Conservation (phyloP, 495 filamentous ascomycete genomes). For the Lasiosphaeria miniovina region DNA sequence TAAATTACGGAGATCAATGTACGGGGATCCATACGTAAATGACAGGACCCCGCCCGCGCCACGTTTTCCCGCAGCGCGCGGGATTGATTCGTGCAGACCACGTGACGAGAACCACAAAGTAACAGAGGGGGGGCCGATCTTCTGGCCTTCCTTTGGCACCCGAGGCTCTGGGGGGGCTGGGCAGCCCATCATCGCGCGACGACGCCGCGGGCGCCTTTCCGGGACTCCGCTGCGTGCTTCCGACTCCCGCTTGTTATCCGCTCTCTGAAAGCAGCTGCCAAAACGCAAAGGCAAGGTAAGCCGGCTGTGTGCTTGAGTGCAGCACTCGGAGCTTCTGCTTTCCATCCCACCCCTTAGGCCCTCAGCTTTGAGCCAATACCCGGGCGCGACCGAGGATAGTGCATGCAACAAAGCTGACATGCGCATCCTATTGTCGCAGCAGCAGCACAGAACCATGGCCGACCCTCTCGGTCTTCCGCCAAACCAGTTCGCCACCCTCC, state of each 20-base stretch:
- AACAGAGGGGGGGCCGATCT: not conserved
- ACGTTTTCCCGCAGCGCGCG: conserved; percentile 26
- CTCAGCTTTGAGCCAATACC: not conserved
- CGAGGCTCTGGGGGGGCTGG: not conserved
- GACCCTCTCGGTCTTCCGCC: conserved; percentile 19
- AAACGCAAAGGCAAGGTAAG: too few species aligned
- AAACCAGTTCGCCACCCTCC: conserved; percentile 24
- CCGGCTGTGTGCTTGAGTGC: too few species aligned
- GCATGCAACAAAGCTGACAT: not conserved
- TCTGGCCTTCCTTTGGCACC: not conserved
- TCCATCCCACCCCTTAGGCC: too few species aligned
- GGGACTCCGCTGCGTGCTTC: not conserved
- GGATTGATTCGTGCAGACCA: conserved; percentile 32
- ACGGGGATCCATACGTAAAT: not conserved
- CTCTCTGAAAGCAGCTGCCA: too few species aligned
- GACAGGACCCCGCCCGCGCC: not conserved
- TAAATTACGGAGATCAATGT: not conserved
- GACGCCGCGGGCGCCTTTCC: not conserved
- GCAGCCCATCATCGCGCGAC: not conserved
- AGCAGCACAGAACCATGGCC: conserved; percentile 22
- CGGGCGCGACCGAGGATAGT: not conserved
- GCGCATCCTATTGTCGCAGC: conserved; percentile 1
- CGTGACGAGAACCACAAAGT: conserved; percentile 25
- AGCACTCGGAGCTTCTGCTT: too few species aligned
- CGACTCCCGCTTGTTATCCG: not conserved